Evolutionary conservation across 2,329 filamentous ascomycete species (phyloP).

Genomic region (Niveomyces coronatus): DNA sequence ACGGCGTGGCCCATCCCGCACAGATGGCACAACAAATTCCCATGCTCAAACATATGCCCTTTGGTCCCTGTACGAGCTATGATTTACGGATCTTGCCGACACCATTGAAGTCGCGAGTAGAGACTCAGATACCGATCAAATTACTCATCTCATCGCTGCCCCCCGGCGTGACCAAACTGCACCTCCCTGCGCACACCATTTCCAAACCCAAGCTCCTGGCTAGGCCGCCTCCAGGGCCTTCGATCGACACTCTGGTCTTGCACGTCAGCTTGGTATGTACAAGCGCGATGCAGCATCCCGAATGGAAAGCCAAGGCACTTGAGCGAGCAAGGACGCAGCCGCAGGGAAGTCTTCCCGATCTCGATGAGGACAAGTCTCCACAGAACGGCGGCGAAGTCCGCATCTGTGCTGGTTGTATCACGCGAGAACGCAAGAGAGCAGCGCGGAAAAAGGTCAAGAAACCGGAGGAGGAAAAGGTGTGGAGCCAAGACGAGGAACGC

Average conservation of each 20-base stretch:
- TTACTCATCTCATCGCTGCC: slow-evolving; percentile 70
- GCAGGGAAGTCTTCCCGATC: slow-evolving; percentile 25
- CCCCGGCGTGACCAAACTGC: slow-evolving; percentile 64
- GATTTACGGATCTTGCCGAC: slow-evolving; percentile 54
- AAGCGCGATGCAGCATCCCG: slow-evolving; percentile 73
- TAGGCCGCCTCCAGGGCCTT: slow-evolving; percentile 55
- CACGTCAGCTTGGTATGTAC: slow-evolving; percentile 80
- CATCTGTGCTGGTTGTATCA: slow-evolving; percentile 87
- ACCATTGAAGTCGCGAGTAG: slow-evolving; percentile 78
- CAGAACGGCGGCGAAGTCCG: slow-evolving; percentile 87
- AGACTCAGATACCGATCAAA: slow-evolving; percentile 89
- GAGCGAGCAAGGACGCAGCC: slow-evolving; percentile 35
- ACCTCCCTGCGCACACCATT: slow-evolving; percentile 82
- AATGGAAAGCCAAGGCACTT: slow-evolving; percentile 58
- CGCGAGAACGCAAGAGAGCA: slow-evolving; percentile 80
- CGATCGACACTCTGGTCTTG: slow-evolving; percentile 67
- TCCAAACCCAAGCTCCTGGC: slow-evolving; percentile 87
- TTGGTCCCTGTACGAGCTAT: slow-evolving; percentile 25
- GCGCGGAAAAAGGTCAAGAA: slow-evolving; percentile 90
- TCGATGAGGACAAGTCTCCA: slow-evolving; percentile 58
- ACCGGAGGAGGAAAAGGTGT: slow-evolving; percentile 81
- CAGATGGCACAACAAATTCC: slow-evolving; percentile 23
- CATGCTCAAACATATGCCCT: slow-evolving; percentile 16
- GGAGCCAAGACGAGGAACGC: slow-evolving; percentile 68
- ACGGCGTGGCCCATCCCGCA: slow-evolving; percentile 18